phyloP scores from a whole-genome alignment of 495 filamentous ascomycete genomes.

The Staphylotrichum longicolle region DNA sequence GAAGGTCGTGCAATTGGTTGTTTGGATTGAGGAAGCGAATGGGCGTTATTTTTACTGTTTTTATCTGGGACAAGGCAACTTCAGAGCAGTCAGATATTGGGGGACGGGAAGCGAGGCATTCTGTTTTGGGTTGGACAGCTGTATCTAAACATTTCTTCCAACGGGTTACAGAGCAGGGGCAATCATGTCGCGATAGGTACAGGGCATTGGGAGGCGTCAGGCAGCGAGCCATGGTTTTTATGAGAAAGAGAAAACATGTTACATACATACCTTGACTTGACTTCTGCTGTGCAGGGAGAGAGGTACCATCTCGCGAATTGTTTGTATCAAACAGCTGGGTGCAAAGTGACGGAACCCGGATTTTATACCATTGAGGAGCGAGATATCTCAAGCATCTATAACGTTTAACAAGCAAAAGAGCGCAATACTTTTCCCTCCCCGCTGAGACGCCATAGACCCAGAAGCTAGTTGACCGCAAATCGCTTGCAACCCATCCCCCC shows the following conservation, averaged over 20 bases:
- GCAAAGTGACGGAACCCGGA: neutral
- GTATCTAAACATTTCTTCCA: too few relatives aligned
- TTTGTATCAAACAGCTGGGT: too few relatives aligned
- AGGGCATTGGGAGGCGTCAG: conserved; percentile 17
- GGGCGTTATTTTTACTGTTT: too few relatives aligned
- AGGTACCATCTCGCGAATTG: too few relatives aligned
- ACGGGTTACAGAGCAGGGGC: neutral
- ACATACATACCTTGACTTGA: neutral
- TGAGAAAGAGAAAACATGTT: neutral
- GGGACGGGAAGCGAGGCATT: too few relatives aligned
- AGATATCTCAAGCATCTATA: neutral
- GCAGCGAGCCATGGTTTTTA: neutral
- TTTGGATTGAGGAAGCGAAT: too few relatives aligned
- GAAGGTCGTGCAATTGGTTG: too few relatives aligned
- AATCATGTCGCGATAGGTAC: conserved; percentile 7
- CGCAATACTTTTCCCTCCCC: conserved; percentile 5
- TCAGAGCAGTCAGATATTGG: too few relatives aligned
- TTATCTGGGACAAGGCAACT: too few relatives aligned
- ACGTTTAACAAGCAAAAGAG: conserved; percentile 1
- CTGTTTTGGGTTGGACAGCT: too few relatives aligned
- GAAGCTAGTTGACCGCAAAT: neutral
- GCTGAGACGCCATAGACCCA: neutral
- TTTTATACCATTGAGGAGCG: neutral
- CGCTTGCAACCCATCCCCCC: neutral
- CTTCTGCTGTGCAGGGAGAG: too few relatives aligned